Evolutionary conservation across 371 early-diverging fungal species (phyloP).

Genomic region (Blakeslea trispora): DNA sequence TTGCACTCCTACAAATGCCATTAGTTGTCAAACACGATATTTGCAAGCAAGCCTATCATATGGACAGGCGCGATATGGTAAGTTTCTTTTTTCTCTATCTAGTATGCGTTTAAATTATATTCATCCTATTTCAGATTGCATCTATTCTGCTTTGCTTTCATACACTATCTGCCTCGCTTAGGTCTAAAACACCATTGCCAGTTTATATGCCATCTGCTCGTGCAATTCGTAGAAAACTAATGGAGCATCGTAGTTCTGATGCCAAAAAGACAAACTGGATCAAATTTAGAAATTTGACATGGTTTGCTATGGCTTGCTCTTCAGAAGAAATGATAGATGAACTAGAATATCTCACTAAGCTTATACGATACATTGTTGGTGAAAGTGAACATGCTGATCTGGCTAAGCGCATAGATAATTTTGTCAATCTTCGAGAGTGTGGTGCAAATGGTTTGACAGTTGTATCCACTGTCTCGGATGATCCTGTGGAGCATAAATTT

Average conservation of each 20-base stretch:
- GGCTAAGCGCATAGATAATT: constrained; percentile 35
- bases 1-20: constrained; percentile 53
- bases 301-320: constrained; percentile 54
- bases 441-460: neutral
- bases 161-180: constrained; percentile 53
- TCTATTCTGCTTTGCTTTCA: constrained; percentile 49
- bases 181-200: constrained; percentile 57
- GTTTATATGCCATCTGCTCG: constrained; percentile 61
- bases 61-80: constrained; percentile 58
- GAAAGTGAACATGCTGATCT: constrained; percentile 36
- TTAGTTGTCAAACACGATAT: constrained; percentile 45
- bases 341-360: constrained; percentile 43
- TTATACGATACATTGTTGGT: constrained; percentile 47
- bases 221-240: constrained; percentile 50
- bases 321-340: constrained; percentile 64
- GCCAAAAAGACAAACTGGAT: constrained; percentile 30
- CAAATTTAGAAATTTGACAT: constrained; percentile 43
- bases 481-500: neutral
- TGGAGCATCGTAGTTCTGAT: constrained; percentile 46
- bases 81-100: too few species aligned
- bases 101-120: too few species aligned
- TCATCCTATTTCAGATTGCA: constrained; percentile 42
- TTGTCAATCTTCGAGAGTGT: constrained; percentile 11
- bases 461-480: neutral
- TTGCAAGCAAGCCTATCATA: constrained; percentile 38